phyloP scores from a whole-genome alignment of 495 filamentous ascomycete genomes.

The Aspergillus mulundensis region DNA sequence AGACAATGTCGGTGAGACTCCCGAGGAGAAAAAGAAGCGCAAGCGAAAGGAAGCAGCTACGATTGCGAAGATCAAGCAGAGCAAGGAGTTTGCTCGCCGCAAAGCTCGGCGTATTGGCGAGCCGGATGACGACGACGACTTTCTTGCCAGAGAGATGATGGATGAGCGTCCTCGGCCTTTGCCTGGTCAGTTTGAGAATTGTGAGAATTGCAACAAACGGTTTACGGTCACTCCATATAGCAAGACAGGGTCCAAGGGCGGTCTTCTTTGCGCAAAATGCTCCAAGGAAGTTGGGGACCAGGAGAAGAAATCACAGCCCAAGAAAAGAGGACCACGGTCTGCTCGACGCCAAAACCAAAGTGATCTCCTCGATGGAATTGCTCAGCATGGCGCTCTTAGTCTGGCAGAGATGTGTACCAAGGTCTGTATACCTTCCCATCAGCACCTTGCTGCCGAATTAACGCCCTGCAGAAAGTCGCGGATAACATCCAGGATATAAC shows the following conservation, averaged over 20 bases:
- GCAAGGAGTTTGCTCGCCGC: slow-evolving; percentile 61
- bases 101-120: slow-evolving; percentile 49
- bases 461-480: slow-evolving; percentile 58
- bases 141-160: slow-evolving; percentile 50
- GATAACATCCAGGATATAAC: slow-evolving; percentile 78
- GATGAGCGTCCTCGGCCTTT: slow-evolving; percentile 59
- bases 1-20: slow-evolving; percentile 31
- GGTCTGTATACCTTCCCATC: slow-evolving; percentile 25
- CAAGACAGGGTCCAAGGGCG: slow-evolving; percentile 74
- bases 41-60: slow-evolving; percentile 58
- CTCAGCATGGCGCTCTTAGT: slow-evolving; percentile 62
- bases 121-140: slow-evolving; percentile 47
- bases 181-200: slow-evolving; percentile 86
- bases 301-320: slow-evolving; percentile 56
- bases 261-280: slow-evolving; percentile 79
- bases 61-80: slow-evolving; percentile 72
- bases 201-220: slow-evolving; percentile 76
- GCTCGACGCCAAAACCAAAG: slow-evolving; percentile 71
- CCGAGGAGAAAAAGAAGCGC: slow-evolving; percentile 58
- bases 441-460: neutral
- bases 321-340: slow-evolving; percentile 50
- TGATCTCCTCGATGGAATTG: slow-evolving; percentile 71
- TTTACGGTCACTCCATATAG: slow-evolving; percentile 94
- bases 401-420: slow-evolving; percentile 77
- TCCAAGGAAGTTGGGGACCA: slow-evolving; percentile 70